Conservation (phyloP, 2,329 filamentous ascomycete genomes). For the Diaporthe eres region DNA sequence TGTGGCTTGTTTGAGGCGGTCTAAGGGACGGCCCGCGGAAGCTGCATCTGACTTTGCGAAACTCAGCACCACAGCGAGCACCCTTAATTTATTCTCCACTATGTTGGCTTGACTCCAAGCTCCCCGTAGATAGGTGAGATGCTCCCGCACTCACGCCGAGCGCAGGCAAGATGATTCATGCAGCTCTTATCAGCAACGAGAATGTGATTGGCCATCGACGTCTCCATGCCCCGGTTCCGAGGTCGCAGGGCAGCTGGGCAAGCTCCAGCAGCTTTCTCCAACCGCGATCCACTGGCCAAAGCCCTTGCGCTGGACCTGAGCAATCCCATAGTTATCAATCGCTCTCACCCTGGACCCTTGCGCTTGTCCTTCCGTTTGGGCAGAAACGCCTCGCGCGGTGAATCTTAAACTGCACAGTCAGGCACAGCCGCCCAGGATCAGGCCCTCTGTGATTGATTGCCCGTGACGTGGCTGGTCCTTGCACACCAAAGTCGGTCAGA, state of each 20-base stretch:
- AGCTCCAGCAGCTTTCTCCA: slow-evolving; percentile 1
- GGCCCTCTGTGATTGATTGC: background rate
- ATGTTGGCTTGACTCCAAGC: background rate
- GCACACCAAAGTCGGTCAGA: background rate
- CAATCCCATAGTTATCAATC: slow-evolving; percentile 10
- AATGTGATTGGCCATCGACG: slow-evolving; percentile 3
- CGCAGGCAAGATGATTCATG: background rate
- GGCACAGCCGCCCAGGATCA: slow-evolving; percentile 5
- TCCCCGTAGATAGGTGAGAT: background rate
- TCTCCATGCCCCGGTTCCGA: slow-evolving; percentile 4
- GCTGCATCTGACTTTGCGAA: too few species aligned
- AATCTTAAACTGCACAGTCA: background rate
- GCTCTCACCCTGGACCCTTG: background rate
- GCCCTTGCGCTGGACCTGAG: background rate
- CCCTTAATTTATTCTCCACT: background rate
- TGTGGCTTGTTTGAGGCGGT: too few species aligned
- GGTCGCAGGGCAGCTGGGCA: slow-evolving; percentile 4
- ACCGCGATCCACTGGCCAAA: background rate
- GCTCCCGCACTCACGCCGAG: background rate
- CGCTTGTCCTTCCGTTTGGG: background rate
- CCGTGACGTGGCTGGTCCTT: slow-evolving; percentile 25
- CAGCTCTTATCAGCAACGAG: slow-evolving; percentile 8
- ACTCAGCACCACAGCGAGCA: background rate
- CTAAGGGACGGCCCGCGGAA: too few species aligned
- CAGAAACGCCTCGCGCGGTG: background rate